Base-by-base conservation (phyloP, 1,284 basidiomycete species). In the Inonotus hispidus region DNA sequence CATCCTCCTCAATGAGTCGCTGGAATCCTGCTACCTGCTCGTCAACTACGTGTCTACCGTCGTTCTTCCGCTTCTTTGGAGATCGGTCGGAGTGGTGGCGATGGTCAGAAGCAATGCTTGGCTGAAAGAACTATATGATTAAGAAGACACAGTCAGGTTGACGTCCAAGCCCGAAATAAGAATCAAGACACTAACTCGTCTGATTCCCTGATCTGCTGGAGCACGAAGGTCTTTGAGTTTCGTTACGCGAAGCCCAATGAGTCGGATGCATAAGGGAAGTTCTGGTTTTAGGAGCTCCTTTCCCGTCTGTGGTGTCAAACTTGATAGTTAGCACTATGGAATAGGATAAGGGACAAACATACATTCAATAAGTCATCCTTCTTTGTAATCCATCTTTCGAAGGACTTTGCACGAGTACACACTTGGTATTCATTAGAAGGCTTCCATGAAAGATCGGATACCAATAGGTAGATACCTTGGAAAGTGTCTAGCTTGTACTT, bases 401-500 rank as follows among this genome's bases (percentile, higher is more conserved):
- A 69, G 1, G 78, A 75, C 43, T 69, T 71, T 1, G 79, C 77
- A 16, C 80, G 69, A 0, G 78, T 78, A 57, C 77, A 76, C 45
- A 72, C 25, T 52, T 3, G 3, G 41, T 39, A 25, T 5, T 21
- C 23, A 13, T 29, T 13, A 35, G 23, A 32, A 46, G 3, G n/a
- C 16, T 19, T 39, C 25, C 14, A 25, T 3, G 21, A n/a, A 49
- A 49, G 25, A 5, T 13, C 14, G 14, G 39, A 41, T n/a, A 13
- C 8, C 3, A 49, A 49, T 8, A 11, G 8, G 7, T 14, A 45
- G 16, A 13, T 41, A 64, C 63, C 63, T 47, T 64, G 59, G 46
- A 56, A 64, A 19, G 59, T 64, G 49, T 64, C 54, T 27, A 91
- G 77, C 70, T 92, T 92, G 66, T 84, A 92, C 70, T 92, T 92